These are phyloP conservation scores for Hypoxylon lienhwacheense DNA, from an alignment of 495 filamentous ascomycete genomes.

Conservation along the genomic window DNA sequence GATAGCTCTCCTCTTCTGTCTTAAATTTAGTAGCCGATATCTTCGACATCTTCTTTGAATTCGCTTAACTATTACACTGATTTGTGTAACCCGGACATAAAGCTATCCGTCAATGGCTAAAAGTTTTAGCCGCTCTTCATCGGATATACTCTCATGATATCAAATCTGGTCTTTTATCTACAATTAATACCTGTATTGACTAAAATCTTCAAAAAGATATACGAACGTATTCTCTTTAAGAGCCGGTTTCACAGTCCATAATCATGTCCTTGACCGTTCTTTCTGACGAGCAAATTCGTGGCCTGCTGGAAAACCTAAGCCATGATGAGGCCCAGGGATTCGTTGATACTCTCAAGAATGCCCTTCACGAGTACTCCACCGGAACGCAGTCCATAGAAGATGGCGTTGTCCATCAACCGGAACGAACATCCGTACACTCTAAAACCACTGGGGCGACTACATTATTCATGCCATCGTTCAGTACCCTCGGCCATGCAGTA, in stretches of 20 bases:
- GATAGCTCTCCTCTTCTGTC: conserved; percentile 10
- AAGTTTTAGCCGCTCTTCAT: no score
- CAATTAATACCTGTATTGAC: no score
- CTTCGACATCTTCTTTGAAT: conserved; percentile 11
- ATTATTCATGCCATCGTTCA: conserved; percentile 86
- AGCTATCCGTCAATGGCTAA: not conserved
- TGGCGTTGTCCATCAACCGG: conserved; percentile 68
- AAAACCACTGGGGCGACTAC: conserved; percentile 73
- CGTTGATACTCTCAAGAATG: conserved; percentile 65
- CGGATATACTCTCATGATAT: no score
- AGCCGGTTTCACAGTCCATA: conserved; percentile 9
- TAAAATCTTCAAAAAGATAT: not conserved
- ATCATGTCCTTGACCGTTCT: conserved; percentile 78
- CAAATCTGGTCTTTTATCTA: no score
- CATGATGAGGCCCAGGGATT: conserved; percentile 67
- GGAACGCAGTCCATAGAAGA: conserved; percentile 55
- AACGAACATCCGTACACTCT: conserved; percentile 67
- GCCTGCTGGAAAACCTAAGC: conserved; percentile 71
- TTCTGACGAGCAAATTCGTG: conserved; percentile 67
- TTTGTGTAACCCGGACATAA: not conserved
- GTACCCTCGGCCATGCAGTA: conserved; percentile 49
- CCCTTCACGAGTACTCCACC: conserved; percentile 82
- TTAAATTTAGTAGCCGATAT: conserved; percentile 1
- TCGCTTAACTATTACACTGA: not conserved
- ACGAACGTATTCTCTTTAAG: conserved; percentile 5